Conservation (phyloP, 164 flowering plant species). For the Pachysandra terminalis region DNA sequence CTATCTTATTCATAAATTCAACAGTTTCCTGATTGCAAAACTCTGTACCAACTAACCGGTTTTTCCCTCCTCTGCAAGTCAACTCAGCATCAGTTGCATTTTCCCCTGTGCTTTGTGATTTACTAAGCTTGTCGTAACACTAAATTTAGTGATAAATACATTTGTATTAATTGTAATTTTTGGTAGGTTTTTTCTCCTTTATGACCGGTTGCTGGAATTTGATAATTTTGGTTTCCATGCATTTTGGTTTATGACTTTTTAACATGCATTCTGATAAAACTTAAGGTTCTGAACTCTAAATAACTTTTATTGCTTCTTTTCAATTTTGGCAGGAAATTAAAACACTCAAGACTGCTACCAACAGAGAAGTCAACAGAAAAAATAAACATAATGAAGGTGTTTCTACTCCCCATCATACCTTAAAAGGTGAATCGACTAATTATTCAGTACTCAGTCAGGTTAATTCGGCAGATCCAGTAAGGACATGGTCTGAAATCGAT, state of each 20-base stretch:
- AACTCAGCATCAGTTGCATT: no score
- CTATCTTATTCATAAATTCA: no score
- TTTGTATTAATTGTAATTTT: neutral
- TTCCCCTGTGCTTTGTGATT: no score
- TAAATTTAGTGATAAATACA: neutral
- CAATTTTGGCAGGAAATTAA: conserved; percentile 19
- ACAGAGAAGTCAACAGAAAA: conserved; percentile 40
- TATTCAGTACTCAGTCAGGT: conserved; percentile 34
- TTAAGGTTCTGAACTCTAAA: neutral
- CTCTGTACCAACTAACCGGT: no score
- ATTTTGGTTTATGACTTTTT: neutral
- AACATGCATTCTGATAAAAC: neutral
- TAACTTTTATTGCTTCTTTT: conserved; percentile 2
- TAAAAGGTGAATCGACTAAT: conserved; percentile 19
- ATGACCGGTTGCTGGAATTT: neutral
- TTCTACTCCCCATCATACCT: conserved; percentile 17
- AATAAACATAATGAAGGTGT: conserved; percentile 19
- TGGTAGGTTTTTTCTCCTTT: no score
- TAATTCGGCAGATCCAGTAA: conserved; percentile 42
- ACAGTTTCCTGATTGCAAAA: no score
- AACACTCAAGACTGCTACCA: conserved; percentile 16
- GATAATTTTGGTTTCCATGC: neutral
- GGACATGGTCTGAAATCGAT: conserved; percentile 45
- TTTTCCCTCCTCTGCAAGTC: no score
- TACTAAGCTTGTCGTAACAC: no score